Percentiles rank a stretch among this genome's conserved stretches.
phyloP scores from a whole-genome alignment of 176 grass and related monocot species.

The Pharus latifolius region DNA sequence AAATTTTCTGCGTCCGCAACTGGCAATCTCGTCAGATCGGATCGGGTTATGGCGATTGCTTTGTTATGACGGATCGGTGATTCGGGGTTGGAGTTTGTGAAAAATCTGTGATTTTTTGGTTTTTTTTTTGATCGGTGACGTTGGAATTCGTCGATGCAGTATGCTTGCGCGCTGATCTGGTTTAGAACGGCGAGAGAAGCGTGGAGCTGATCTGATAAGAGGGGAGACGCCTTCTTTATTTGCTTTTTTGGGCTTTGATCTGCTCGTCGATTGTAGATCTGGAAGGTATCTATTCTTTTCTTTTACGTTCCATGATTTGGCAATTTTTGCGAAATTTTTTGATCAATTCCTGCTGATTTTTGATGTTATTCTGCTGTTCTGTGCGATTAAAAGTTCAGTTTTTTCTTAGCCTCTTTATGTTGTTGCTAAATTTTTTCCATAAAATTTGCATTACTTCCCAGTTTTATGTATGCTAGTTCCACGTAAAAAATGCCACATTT shows the following conservation, averaged over 20 bases:
- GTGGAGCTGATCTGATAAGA: background rate
- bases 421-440: background rate
- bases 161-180: background rate
- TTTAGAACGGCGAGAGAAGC: background rate
- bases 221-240: background rate
- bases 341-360: background rate
- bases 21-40: no score
- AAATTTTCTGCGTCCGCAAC: background rate
- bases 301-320: no score
- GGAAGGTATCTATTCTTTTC: slow-evolving; percentile 15
- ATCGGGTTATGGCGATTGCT: background rate
- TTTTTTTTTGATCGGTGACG: background rate
- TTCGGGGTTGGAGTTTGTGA: background rate
- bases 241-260: background rate
- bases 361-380: background rate
- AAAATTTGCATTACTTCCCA: background rate
- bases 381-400: background rate
- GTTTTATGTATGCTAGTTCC: background rate
- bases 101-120: background rate
- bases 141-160: slow-evolving; percentile 18
- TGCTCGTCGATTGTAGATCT: slow-evolving; percentile 19
- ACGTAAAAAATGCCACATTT: background rate
- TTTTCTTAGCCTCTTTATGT: background rate
- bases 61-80: slow-evolving; percentile 21
- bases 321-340: no score